phyloP scores from a whole-genome alignment of 108 stramenopile genomes.

The Aurantiochytrium sp. region DNA sequence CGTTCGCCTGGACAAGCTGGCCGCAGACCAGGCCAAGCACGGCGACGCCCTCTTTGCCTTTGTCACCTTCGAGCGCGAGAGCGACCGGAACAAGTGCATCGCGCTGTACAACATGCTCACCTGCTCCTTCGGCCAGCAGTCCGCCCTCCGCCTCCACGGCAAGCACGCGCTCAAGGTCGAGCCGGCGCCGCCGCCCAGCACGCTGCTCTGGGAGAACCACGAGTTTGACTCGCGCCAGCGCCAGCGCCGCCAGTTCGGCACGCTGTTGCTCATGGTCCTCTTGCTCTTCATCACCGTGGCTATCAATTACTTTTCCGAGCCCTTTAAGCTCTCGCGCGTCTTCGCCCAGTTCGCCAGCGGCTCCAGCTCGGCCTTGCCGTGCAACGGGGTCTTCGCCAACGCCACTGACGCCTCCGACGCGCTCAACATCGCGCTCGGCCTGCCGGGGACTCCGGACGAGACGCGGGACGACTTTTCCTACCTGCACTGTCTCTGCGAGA shows the following conservation, averaged over 20 bases:
- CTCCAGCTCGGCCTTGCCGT: not conserved
- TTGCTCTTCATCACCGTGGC: not conserved
- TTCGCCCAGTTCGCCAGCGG: not conserved
- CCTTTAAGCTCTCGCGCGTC: not conserved
- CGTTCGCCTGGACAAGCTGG: not conserved
- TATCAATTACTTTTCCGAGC: constrained; percentile 26
- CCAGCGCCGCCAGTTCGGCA: not conserved
- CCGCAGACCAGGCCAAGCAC: not conserved
- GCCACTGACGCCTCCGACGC: not conserved
- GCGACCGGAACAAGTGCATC: not conserved
- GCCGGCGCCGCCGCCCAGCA: not conserved
- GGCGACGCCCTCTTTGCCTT: not conserved
- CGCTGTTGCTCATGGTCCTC: not conserved
- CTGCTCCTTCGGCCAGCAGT: not conserved
- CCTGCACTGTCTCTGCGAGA: constrained; percentile 6
- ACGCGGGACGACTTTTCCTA: not conserved
- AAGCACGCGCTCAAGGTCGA: not conserved
- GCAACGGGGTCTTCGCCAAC: not conserved
- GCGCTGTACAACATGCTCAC: not conserved
- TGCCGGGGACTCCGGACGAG: not conserved
- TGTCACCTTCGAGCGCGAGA: not conserved
- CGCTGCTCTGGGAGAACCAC: constrained; percentile 6
- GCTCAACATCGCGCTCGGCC: not conserved
- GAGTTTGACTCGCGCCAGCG: not conserved
- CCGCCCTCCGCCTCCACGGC: not conserved